Evolutionary conservation across 192 early-diverging fungal species (phyloP), one percentile per base, ranked within the genome.

Genomic region (Phycomyces blakesleeanus): DNA sequence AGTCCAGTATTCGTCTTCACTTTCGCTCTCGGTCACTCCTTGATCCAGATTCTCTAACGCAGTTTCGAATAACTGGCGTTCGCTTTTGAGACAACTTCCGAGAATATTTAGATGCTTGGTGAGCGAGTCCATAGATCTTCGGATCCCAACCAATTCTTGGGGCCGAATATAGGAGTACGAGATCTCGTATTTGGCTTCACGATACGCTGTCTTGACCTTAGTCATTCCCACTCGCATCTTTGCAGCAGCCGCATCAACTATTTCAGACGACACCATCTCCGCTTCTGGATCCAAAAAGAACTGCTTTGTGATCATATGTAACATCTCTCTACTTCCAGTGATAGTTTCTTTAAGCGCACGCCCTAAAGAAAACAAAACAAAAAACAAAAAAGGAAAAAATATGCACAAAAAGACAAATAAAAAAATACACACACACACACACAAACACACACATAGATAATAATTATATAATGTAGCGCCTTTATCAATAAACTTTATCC

Each of bases 121-220:
- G 9, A 76, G 20, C 14, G 51, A 42, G 2, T 53, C 56, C 9
- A 76, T 37, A 5, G 57, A 61, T 27, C 67, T 69, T 22, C 68
- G 59, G 6, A 71, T 63, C 6, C 40, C 37, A 20, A 63, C 64
- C 1, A 66, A 40, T 40, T 76, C 60, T 10, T 63, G 37, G 12
- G 68, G 64, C 1, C 61, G 55, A 20, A 71, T 63, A 50, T 67
- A 76, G 1, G 68, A 37, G 58, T 71, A 67, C 1, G 74, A 76
- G 16, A 68, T 40, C 40, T 76, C 74, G 24, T 76, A 76, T 24
- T 70, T 70, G 0, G 74, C 64, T 18, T 76, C 74, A 8, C 40
- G 54, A 27, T 76, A 76, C 8, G 74, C 74, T 12, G 68, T 41
- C 39, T 67, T 67, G 24, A 76, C 69, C 34, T 76, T 76, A 26